Evolutionary conservation across 768 basidiomycete species (phyloP).

Genomic region (Dacryopinax spathularia): DNA sequence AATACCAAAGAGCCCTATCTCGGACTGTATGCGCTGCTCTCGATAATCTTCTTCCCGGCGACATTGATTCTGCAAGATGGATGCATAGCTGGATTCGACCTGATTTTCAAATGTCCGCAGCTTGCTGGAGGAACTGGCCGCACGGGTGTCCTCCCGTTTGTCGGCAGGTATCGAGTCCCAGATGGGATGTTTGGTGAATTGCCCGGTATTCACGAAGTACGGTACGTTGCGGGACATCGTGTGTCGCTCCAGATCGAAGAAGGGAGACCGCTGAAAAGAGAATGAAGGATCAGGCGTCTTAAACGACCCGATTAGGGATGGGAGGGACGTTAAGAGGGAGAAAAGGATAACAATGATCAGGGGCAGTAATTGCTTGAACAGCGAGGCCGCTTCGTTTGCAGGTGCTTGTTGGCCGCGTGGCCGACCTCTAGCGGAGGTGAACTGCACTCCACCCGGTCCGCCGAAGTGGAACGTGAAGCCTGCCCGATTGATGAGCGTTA

Average conservation of each 20-base stretch:
- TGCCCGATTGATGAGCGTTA: background rate
- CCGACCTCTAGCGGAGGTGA: slow-evolving; percentile 27
- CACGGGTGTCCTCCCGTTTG: slow-evolving; percentile 15
- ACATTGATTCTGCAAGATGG: slow-evolving; percentile 56
- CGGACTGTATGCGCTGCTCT: slow-evolving; percentile 55
- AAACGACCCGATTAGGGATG: slow-evolving; percentile 42
- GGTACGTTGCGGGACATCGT: slow-evolving; percentile 56
- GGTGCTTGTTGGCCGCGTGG: slow-evolving; percentile 8
- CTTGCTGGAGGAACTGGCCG: slow-evolving; percentile 21
- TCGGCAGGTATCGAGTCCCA: slow-evolving; percentile 27
- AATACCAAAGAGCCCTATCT: slow-evolving; percentile 78
- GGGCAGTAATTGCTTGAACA: slow-evolving; percentile 67
- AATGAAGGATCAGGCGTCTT: slow-evolving; percentile 62
- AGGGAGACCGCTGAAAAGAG: slow-evolving; percentile 46
- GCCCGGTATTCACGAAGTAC: slow-evolving; percentile 70
- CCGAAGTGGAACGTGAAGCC: slow-evolving; percentile 29
- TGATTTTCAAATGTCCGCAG: slow-evolving; percentile 56
- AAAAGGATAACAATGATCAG: slow-evolving; percentile 72
- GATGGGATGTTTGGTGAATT: slow-evolving; percentile 70
- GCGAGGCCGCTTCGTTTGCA: slow-evolving; percentile 25
- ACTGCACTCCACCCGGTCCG: slow-evolving; percentile 29
- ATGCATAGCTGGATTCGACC: slow-evolving; percentile 63
- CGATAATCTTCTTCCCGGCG: slow-evolving; percentile 51
- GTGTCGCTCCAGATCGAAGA: slow-evolving; percentile 53
- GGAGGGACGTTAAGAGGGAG: slow-evolving; percentile 68